Conservation (phyloP, 495 filamentous ascomycete genomes). For the Aspergillus indologenus region DNA sequence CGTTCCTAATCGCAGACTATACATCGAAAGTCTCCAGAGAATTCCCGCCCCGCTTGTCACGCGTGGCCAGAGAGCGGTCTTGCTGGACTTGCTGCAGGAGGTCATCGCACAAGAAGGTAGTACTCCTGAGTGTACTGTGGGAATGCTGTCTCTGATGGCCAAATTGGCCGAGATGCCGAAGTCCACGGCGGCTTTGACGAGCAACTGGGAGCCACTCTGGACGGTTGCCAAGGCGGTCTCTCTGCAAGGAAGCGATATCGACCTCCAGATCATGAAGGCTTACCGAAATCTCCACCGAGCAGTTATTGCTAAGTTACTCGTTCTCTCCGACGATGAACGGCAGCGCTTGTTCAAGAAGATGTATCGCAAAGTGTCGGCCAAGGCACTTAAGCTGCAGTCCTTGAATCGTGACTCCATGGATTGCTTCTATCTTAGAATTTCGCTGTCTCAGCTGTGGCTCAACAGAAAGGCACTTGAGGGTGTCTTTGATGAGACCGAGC, state of each 20-base stretch:
- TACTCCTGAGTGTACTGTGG: constrained; percentile 29
- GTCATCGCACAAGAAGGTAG: constrained; percentile 32
- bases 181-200: constrained; percentile 35
- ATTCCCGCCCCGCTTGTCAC: constrained; percentile 38
- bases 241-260: constrained; percentile 33
- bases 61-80: constrained; percentile 33
- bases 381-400: constrained; percentile 35
- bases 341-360: constrained; percentile 38
- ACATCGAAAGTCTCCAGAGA: constrained; percentile 41
- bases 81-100: constrained; percentile 38
- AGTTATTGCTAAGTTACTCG: constrained; percentile 37
- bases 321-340: constrained; percentile 35
- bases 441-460: constrained; percentile 39
- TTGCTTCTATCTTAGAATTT: constrained; percentile 40
- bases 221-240: constrained; percentile 35
- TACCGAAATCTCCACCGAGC: constrained; percentile 39
- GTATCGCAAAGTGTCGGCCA: constrained; percentile 31
- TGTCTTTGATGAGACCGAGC: constrained; percentile 31
- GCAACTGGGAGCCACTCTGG: constrained; percentile 43
- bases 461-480: constrained; percentile 31
- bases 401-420: constrained; percentile 41
- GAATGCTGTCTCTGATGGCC: constrained; percentile 42
- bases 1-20: constrained; percentile 29
- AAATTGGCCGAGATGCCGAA: constrained; percentile 44
- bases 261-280: constrained; percentile 44